Evolutionary conservation across 2,329 filamentous ascomycete genomes (phyloP).

Genomic region (Aspergillus ibericus): DNA sequence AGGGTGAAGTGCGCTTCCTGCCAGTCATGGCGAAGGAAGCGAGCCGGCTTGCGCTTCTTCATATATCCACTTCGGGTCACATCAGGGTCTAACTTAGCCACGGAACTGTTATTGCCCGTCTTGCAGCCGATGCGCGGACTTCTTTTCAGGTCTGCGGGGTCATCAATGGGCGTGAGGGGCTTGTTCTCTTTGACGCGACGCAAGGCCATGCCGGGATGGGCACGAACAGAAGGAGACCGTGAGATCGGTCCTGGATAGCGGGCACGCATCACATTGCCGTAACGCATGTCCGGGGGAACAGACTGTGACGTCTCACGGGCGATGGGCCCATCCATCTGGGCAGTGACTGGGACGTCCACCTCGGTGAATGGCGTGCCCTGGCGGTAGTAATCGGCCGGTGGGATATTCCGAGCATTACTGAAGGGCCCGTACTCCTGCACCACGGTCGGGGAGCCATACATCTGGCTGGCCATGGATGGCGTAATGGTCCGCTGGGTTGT

Average conservation of each 20-base stretch:
- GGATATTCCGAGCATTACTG: constrained; percentile 24
- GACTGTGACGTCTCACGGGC: constrained; percentile 81
- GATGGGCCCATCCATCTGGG: constrained; percentile 68
- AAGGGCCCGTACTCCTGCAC: constrained; percentile 14
- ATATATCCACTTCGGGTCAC: constrained; percentile 64
- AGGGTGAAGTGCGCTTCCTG: constrained; percentile 86
- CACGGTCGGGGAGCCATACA: constrained; percentile 18
- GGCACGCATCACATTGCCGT: constrained; percentile 49
- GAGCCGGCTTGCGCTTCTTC: constrained; percentile 53
- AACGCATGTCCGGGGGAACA: constrained; percentile 91
- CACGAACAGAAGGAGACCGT: constrained; percentile 49
- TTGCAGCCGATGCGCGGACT: constrained; percentile 23
- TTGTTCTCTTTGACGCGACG: constrained; percentile 23
- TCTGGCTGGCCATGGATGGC: constrained; percentile 22
- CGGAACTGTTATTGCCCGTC: neutral
- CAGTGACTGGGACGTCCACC: constrained; percentile 81
- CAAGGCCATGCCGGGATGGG: constrained; percentile 28
- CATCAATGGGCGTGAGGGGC: constrained; percentile 31
- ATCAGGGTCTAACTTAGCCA: too few relatives aligned
- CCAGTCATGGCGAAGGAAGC: constrained; percentile 89
- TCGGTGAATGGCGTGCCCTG: constrained; percentile 88
- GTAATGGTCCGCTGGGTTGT: constrained; percentile 31
- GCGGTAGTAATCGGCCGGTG: constrained; percentile 45
- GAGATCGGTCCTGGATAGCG: constrained; percentile 43
- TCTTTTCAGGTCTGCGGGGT: constrained; percentile 20